These are phyloP conservation scores for Tremella fuciformis DNA, from an alignment of 768 basidiomycete genomes.

Conservation along the genomic window DNA sequence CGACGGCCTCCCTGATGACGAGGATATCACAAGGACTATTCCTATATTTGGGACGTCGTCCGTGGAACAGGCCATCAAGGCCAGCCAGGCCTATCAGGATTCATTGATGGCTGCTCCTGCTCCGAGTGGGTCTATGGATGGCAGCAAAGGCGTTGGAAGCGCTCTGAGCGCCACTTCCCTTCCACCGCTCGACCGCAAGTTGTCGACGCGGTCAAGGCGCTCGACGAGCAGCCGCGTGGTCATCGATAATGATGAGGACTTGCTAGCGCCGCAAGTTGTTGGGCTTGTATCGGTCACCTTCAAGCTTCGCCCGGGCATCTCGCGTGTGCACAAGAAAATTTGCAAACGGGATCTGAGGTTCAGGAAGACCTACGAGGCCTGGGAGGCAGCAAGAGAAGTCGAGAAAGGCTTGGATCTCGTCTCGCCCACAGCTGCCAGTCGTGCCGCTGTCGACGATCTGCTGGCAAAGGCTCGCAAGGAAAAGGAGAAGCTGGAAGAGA, in stretches of 20 bases:
- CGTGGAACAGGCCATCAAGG: constrained; percentile 37
- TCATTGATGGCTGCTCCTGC: not conserved
- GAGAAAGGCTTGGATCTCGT: constrained; percentile 21
- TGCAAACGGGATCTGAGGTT: constrained; percentile 44
- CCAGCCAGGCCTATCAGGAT: not conserved
- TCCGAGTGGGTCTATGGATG: not conserved
- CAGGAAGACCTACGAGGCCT: constrained; percentile 47
- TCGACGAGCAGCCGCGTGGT: not conserved
- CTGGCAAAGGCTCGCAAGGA: not conserved
- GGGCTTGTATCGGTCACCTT: constrained; percentile 32
- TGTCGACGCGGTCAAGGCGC: too few relatives aligned
- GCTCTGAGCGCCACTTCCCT: not conserved
- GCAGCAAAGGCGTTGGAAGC: not conserved
- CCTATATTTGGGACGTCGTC: constrained; percentile 39
- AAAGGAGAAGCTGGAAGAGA: not conserved
- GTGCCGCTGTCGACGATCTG: too few relatives aligned
- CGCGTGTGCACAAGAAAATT: constrained; percentile 40
- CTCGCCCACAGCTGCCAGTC: too few relatives aligned
- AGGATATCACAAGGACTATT: constrained; percentile 19
- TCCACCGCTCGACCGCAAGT: not conserved
- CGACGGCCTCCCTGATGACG: constrained; percentile 32
- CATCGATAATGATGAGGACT: not conserved
- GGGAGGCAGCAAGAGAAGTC: constrained; percentile 37
- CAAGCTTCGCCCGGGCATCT: constrained; percentile 38
- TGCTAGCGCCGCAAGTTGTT: not conserved